Conservation (phyloP, 2,329 filamentous ascomycete species). For the Fusarium denticulatum region DNA sequence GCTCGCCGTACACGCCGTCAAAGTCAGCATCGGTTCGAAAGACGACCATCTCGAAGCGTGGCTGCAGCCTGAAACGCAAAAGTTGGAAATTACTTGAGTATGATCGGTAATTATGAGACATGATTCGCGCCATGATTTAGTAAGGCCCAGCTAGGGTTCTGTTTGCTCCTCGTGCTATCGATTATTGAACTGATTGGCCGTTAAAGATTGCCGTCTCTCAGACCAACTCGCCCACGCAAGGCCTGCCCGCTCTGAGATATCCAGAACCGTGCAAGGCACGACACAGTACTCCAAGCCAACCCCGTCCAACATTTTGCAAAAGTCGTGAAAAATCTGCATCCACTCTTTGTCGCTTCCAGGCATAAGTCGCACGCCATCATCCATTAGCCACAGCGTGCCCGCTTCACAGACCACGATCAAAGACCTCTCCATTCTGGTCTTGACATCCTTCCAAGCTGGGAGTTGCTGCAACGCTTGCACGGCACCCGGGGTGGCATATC, state of each 20-base stretch:
- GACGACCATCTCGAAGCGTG: too few species aligned
- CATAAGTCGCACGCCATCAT: constrained; percentile 31
- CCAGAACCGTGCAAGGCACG: constrained; percentile 2
- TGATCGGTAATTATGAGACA: too few species aligned
- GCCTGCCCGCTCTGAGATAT: background rate
- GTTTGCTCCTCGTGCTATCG: too few species aligned
- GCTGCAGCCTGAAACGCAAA: too few species aligned
- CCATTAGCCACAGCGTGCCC: constrained; percentile 20
- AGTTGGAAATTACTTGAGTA: too few species aligned
- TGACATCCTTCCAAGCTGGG: constrained; percentile 44
- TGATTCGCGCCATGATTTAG: too few species aligned
- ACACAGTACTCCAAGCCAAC: constrained; percentile 9
- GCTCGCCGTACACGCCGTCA: too few species aligned
- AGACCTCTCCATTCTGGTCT: constrained; percentile 46
- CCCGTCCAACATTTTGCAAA: constrained; percentile 6
- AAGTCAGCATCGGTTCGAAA: too few species aligned
- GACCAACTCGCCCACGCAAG: constrained; percentile 11
- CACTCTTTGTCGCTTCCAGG: constrained; percentile 8
- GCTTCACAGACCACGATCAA: constrained; percentile 52
- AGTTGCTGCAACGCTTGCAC: constrained; percentile 30
- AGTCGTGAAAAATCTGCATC: constrained; percentile 11
- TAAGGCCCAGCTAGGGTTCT: too few species aligned
- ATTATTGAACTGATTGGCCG: rapidly evolving
- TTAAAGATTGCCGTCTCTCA: background rate
- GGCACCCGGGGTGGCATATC: constrained; percentile 44